Base-by-base conservation (phyloP, 2,329 filamentous ascomycete genomes). In the Aspergillus cejpii region DNA sequence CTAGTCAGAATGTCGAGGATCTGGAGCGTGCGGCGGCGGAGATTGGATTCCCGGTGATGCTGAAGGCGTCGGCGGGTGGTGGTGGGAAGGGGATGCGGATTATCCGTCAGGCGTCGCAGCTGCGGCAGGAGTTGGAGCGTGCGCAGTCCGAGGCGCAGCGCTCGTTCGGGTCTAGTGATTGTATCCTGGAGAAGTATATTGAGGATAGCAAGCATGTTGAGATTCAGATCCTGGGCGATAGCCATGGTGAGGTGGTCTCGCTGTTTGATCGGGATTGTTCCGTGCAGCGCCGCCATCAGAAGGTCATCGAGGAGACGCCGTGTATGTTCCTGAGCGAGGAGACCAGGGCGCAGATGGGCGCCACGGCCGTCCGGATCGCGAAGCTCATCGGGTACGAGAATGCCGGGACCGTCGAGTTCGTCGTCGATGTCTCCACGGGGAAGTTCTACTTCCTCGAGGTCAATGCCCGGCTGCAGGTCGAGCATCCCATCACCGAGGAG, bases 271-370 rank as follows among this genome's bases (percentile, higher is more conserved):
- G 75, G 6, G 75, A 77, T 28, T 78, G 75, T 46, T 75, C 73
- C 3, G 53, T 77, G 2, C 74, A 78, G 39, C 56, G 75, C 5
- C 62, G 74, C 1, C 69, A 77, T 46, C 74, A 78, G 45, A 78
- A 78, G 46, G 66, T 77, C 2, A 61, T 78, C 0, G 75, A 78
- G 47, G 73, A 75, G 56, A 66, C 65, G 2, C 71, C 71, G 0
- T 67, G 64, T 5, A 43, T 56, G 0, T 64, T 68, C 38, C 54
- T 74, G 1, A 58, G 58, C 0, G 43, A 48, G 3, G 52, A 55
- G 2, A 51, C 64, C 1, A 55, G 70, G 0, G 26, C 53, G 7
- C 52, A 55, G 14, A 72, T 76, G 59, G 60, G 59, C 6, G 56
- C 52, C 1, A 57, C 63, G n/a, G 71, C 72, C 0, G 49, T 68